Percentiles rank a stretch among this genome's conserved stretches.
Evolutionary conservation across 192 early-diverging fungal species (phyloP).

Genomic region (Mortierella hygrophila): DNA sequence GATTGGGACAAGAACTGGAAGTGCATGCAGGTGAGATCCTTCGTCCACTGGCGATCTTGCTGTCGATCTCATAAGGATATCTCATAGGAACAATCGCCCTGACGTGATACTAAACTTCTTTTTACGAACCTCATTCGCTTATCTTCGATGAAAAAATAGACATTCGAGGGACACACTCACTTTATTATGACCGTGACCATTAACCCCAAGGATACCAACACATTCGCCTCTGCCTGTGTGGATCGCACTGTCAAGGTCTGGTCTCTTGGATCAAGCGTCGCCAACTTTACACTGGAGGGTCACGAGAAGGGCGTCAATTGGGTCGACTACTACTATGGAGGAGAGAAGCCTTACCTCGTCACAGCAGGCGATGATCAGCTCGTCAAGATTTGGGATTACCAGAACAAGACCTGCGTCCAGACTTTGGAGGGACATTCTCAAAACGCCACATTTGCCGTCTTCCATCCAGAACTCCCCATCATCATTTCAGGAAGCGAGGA

Average conservation of each 20-base stretch:
- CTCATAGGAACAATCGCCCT: background rate
- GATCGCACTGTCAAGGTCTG: slow-evolving; percentile 99
- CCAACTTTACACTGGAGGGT: slow-evolving; percentile 98
- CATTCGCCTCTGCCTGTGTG: slow-evolving; percentile 98
- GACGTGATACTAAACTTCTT: background rate
- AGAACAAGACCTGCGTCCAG: slow-evolving; percentile 99
- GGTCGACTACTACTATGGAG: slow-evolving; percentile 98
- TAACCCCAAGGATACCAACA: slow-evolving; percentile 99
- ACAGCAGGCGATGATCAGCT: slow-evolving; percentile 95
- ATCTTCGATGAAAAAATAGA: slow-evolving; percentile 48
- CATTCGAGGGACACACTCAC: slow-evolving; percentile 98
- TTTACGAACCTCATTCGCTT: background rate
- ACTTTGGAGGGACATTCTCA: slow-evolving; percentile 98
- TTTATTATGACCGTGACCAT: slow-evolving; percentile 98
- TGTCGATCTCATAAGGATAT: background rate
- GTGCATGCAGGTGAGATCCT: slow-evolving; percentile 80
- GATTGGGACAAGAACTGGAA: slow-evolving; percentile 99
- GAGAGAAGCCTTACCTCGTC: slow-evolving; percentile 98
- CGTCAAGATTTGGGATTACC: slow-evolving; percentile 99
- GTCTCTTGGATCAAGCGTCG: slow-evolving; percentile 92
- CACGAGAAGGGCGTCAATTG: slow-evolving; percentile 98
- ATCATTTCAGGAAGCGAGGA: slow-evolving; percentile 97
- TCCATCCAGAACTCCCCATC: slow-evolving; percentile 96
- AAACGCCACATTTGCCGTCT: slow-evolving; percentile 91
- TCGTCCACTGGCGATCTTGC: background rate